phyloP scores from a whole-genome alignment of 306 rosid species.

The Medicago ruthenica region DNA sequence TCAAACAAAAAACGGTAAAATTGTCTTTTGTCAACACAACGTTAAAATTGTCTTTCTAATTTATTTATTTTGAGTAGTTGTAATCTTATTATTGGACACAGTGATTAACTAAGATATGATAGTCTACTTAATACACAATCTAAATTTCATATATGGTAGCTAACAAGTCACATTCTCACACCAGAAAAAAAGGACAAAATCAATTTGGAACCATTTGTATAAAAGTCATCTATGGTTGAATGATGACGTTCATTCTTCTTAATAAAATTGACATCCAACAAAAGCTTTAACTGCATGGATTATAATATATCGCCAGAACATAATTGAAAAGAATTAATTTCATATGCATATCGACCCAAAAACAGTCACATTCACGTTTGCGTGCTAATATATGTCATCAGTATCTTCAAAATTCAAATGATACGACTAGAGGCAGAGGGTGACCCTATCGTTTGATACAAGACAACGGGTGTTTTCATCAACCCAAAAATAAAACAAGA shows the following conservation, averaged over 20 bases:
- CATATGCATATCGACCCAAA: conserved; percentile 16
- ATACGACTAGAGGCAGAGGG: neutral
- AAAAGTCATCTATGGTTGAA: conserved; percentile 27
- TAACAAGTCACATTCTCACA: conserved; percentile 47
- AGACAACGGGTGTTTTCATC: neutral
- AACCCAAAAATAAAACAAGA: neutral
- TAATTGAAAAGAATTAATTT: conserved; percentile 5
- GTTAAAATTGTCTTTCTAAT: too few relatives aligned
- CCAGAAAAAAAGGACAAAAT: conserved; percentile 26
- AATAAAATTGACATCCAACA: conserved; percentile 42
- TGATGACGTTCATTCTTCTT: neutral
- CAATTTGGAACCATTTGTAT: conserved; percentile 19
- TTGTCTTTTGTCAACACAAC: too few relatives aligned
- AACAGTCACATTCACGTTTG: conserved; percentile 34
- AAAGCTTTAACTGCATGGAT: conserved; percentile 26
- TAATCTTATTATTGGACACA: too few relatives aligned
- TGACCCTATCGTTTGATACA: conserved; percentile 10
- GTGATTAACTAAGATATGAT: neutral
- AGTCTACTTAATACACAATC: conserved; percentile 20
- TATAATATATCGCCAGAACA: conserved; percentile 27
- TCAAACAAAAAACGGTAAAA: too few relatives aligned
- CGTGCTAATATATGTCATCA: neutral
- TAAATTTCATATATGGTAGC: conserved; percentile 32
- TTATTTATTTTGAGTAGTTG: too few relatives aligned
- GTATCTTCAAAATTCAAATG: neutral